Evolutionary conservation across 192 early-diverging fungal genomes (phyloP).

Genomic region (Powellomyces hirtus): DNA sequence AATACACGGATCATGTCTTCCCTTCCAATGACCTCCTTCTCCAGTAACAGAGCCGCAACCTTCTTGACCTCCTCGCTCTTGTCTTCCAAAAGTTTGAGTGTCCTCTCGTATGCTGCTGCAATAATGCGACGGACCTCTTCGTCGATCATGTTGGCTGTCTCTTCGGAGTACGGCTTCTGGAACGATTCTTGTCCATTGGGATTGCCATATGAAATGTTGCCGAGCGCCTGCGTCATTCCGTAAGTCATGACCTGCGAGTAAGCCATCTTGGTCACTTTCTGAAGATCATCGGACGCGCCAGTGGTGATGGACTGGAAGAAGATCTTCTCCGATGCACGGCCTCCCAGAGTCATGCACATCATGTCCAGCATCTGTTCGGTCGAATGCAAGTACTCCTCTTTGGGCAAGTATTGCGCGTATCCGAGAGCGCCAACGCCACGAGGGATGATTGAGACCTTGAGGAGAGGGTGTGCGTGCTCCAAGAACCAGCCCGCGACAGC

Average conservation of each 20-base stretch:
- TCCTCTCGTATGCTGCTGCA: conserved; percentile 76
- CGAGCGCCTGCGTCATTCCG: conserved; percentile 89
- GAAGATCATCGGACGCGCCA: conserved; percentile 95
- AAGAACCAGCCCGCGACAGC: conserved; percentile 99
- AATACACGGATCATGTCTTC: conserved; percentile 93
- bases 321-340: conserved; percentile 76
- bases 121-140: conserved; percentile 88
- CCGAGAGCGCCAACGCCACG: conserved; percentile 92
- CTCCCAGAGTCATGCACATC: conserved; percentile 64
- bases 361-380: conserved; percentile 84
- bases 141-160: conserved; percentile 92
- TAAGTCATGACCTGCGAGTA: conserved; percentile 93
- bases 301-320: conserved; percentile 95
- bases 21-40: conserved; percentile 95
- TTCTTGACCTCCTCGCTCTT: conserved; percentile 85
- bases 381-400: conserved; percentile 95
- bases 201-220: conserved; percentile 80
- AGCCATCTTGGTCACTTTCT: conserved; percentile 96
- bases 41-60: conserved; percentile 85
- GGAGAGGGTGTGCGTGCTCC: conserved; percentile 89
- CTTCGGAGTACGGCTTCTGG: conserved; percentile 95
- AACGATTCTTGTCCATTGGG: conserved; percentile 69
- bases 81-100: conserved; percentile 78
- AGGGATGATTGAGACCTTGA: conserved; percentile 99
- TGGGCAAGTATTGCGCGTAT: conserved; percentile 98